Evolutionary conservation across 768 basidiomycete species (phyloP), one percentile per base, ranked within the genome.

Genomic region (Sistotremastrum suecicum): DNA sequence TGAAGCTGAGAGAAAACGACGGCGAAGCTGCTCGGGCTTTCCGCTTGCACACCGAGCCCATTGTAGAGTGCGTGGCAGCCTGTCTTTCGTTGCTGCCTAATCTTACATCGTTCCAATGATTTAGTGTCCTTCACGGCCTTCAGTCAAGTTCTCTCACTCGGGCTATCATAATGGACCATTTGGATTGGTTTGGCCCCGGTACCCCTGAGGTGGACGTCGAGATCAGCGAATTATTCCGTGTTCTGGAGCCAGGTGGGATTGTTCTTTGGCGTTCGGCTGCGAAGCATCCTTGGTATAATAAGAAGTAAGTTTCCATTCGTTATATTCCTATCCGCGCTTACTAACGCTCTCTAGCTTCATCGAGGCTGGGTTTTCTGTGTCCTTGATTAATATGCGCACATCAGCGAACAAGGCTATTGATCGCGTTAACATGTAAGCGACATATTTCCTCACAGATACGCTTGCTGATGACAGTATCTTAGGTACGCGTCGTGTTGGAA

Each of bases 1-100:
- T 75, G 7, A 56, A 60, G 12, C 66, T 84, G 11, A 72, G 71
- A 54, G 60, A 67, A 9, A 64, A 75, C 46, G 62, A 69, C 40
- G 67, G 63, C 28, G 58, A 56, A 42, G 62, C 57, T 11, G 58
- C 75, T 35, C 69, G 79, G 46, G 63, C 69, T 0, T 79, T 85
- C 64, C 68, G 79, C 31, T 55, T 85, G 39, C 83, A 85, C 57
- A 84, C 83, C 0, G 79, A 83, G 51, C 74, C 76, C 2, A 78
- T 84, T 50, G 55, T 75, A 47, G 77, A 80, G 78, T 80, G 48
- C 53, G 71, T 54, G 30, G 5, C 32, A 5, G 37, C 31, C 10
- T 37, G 9, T 12, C 39, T 41, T 20, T 31, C 5, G 9, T n/a
- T 7, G 39, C 41, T 31, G 29, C 20, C n/a, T 10, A 12, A 39